A percentile compares a stretch with the other conserved stretches of the same genome.
Evolutionary conservation across 164 flowering plant species (phyloP).

Genomic region (Stephania cephalantha): DNA sequence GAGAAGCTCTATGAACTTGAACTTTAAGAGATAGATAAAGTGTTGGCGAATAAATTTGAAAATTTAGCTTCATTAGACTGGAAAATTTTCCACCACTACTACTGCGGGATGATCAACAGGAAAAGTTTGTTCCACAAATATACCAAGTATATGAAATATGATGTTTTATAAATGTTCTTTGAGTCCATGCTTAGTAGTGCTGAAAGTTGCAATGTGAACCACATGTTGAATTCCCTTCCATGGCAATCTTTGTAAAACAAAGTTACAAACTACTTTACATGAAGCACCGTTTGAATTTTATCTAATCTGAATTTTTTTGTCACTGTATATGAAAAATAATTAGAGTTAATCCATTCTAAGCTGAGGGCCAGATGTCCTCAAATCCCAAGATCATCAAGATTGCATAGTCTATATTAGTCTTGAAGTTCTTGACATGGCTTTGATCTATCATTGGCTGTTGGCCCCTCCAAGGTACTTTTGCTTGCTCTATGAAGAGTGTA

Average conservation of each 20-base stretch:
- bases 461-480: background rate
- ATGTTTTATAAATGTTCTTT: background rate
- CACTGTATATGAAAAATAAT: too few relatives aligned
- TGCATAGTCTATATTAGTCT: background rate
- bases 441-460: background rate
- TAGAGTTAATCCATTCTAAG: too few relatives aligned
- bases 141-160: background rate
- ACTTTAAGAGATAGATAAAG: background rate
- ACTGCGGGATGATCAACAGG: background rate
- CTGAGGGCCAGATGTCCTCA: background rate
- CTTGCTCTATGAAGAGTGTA: background rate
- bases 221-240: background rate
- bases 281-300: background rate
- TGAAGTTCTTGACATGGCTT: background rate
- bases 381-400: background rate
- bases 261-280: background rate
- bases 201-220: background rate
- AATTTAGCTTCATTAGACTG: background rate
- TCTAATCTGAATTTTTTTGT: background rate
- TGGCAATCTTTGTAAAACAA: background rate
- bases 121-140: background rate
- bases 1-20: background rate
- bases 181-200: background rate
- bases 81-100: background rate
- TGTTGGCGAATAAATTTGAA: background rate